Evolutionary conservation across 1,139 yeast genomes (phyloP), one percentile per base, ranked within the genome.

Genomic region (Chernovozyma sophiae-reginae): DNA sequence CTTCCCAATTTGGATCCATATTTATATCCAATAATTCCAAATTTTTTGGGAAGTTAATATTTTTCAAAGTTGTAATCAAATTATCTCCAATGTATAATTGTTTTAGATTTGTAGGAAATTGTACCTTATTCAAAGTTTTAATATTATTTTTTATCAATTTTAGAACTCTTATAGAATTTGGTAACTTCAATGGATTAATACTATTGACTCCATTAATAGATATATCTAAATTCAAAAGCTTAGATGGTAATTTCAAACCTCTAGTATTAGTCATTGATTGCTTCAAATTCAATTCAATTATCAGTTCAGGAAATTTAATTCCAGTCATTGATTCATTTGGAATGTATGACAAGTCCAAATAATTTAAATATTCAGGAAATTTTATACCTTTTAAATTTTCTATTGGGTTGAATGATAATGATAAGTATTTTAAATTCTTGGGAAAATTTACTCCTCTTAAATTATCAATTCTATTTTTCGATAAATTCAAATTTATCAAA

Each of bases 311-410:
- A 38, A 70, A 68, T 39, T 66, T 67, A 10, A 70, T 62, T 0
- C 75, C 73, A 0, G 74, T 62, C 76, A 70, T 69, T 4, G 73
- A 62, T 42, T 70, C 76, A 44, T 68, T 70, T 3, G 76, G 75
- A 12, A 69, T 61, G 41, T 66, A 63, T 3, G 74, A 66, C 4
- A 67, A 45, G 41, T 70, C 75, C 43, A 70, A 53, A 41, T 56
- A 57, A 32, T 52, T 52, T 32, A 70, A 46, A 13, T 49, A 42
- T 18, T 67, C 74, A 3, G 75, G 75, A 36, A 70, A 68, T 37
- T 58, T 62, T 13, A 56, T 64, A 8, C 74, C 73, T 43, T 67
- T 64, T 22, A 70, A 56, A 35, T 63, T 63, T 39, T 70, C 76
- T 14, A 70, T 68, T 1, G 76, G 75, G 44, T 70, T 70, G 34